Percentiles rank a stretch among this genome's conserved stretches.
These are phyloP conservation scores for Isatis tinctoria DNA, from an alignment of 345 rosid species.

Conservation along the genomic window DNA sequence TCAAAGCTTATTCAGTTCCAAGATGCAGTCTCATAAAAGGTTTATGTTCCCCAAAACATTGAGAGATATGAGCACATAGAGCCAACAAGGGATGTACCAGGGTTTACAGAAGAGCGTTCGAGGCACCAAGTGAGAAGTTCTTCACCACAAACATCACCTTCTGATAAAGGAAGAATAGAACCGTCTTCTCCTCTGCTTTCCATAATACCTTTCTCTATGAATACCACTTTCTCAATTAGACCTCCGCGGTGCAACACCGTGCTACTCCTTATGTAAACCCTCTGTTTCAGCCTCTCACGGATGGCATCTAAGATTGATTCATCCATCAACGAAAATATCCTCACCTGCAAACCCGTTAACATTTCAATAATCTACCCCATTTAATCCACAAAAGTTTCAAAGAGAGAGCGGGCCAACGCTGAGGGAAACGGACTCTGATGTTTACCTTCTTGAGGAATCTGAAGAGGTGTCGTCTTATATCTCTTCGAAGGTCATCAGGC, in stretches of 20 bases:
- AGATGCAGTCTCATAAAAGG: neutral
- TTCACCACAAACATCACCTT: constrained; percentile 83
- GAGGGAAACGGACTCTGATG: constrained; percentile 1
- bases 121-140: constrained; percentile 93
- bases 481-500: constrained; percentile 89
- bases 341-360: constrained; percentile 49
- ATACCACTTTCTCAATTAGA: constrained; percentile 73
- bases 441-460: constrained; percentile 69
- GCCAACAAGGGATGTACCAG: constrained; percentile 38
- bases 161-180: constrained; percentile 38
- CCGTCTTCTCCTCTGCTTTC: constrained; percentile 65
- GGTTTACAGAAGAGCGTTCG: constrained; percentile 62
- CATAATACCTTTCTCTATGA: constrained; percentile 80
- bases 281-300: constrained; percentile 69
- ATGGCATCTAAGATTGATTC: constrained; percentile 64
- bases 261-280: constrained; percentile 63
- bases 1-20: neutral
- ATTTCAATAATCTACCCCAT: neutral
- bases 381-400: neutral
- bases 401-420: neutral
- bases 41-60: neutral
- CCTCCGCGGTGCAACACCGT: constrained; percentile 51
- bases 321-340: constrained; percentile 70
- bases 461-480: constrained; percentile 86
- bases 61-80: neutral